Evolutionary conservation across 495 filamentous ascomycete genomes (phyloP), one percentile per base, ranked within the genome.

Genomic region (Thozetella sp.): DNA sequence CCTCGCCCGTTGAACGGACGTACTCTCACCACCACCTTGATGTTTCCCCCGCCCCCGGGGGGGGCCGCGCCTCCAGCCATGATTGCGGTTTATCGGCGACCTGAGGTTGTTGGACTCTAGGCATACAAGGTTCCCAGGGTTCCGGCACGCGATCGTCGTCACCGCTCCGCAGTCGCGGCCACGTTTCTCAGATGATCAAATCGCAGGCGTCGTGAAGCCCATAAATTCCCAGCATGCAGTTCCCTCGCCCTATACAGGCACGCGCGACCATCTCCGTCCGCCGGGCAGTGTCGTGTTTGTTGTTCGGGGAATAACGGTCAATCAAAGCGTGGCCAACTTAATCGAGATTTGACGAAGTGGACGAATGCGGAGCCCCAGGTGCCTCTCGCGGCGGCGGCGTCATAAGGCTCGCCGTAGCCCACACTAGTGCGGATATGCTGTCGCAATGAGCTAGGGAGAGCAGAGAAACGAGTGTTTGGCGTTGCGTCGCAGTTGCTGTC

Each of bases 21-120:
- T 59, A 88, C 84, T 77, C 95, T 86, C 79, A 99, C 95, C 83
- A 99, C 95, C 80, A 99, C 95, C 90, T 98, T 99, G 74, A 99
- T 99, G 72, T 99, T 99, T 76, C 95, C 95, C 74, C 90, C 93
- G 57, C 89, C 60, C 55, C 67, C 67, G 20, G 62, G 51, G 58
- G 67, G 60, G 52, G 56, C 52, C 53, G 60, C 90, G 59, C 79
- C 84, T 72, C 89, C 85, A 76, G 89, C 83, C 90, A 93, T 93
- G 74, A 58, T 70, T 20, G 63, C 60, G 34, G 24, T 15, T 52
- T 54, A 22, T 25, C 51, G 20, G 43, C 51, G 40, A 55, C 53
- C 26, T 40, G 19, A 12, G 48, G 24, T 40, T 27, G 51, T 19
- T 15, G 46, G 19, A 22, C 25, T 27, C 30, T 27, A 34, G 51